phyloP scores from a whole-genome alignment of 306 rosid genomes.

The Cicer arietinum region DNA sequence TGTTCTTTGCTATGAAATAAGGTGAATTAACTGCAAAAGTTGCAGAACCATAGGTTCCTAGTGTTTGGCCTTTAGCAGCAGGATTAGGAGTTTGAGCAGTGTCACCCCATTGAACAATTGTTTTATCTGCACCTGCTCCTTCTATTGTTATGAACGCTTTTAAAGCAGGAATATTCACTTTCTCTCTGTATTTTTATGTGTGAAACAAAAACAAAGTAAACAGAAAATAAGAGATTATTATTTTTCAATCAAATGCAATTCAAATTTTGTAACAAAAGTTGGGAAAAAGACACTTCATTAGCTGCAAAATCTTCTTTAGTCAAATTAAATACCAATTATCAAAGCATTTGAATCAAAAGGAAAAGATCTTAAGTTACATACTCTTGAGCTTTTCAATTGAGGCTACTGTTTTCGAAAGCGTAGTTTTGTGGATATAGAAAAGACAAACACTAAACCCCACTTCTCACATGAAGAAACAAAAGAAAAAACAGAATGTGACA shows the following conservation, averaged over 20 bases:
- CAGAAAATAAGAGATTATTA: neutral
- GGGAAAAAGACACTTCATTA: slow-evolving; percentile 20
- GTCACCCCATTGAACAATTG: slow-evolving; percentile 99
- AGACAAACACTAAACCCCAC: slow-evolving; percentile 37
- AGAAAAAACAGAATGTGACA: slow-evolving; percentile 32
- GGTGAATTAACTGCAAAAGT: slow-evolving; percentile 92
- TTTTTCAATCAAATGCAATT: neutral
- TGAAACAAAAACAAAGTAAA: too few relatives aligned
- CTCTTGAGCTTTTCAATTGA: too few relatives aligned
- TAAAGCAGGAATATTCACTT: slow-evolving; percentile 75
- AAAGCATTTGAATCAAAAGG: slow-evolving; percentile 33
- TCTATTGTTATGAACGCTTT: slow-evolving; percentile 88
- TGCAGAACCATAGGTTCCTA: slow-evolving; percentile 89
- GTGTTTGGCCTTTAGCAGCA: slow-evolving; percentile 64
- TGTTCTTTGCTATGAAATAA: slow-evolving; percentile 90
- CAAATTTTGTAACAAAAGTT: neutral
- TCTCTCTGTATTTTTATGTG: slow-evolving; percentile 60
- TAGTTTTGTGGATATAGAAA: slow-evolving; percentile 10
- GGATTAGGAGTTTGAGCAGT: slow-evolving; percentile 85
- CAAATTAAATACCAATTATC: slow-evolving; percentile 30
- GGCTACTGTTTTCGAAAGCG: too few relatives aligned
- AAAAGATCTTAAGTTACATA: slow-evolving; percentile 36
- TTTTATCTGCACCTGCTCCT: slow-evolving; percentile 95
- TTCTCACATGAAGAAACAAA: slow-evolving; percentile 33
- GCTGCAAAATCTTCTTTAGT: slow-evolving; percentile 27